Percentiles rank a stretch among this genome's conserved stretches.
phyloP scores from a whole-genome alignment of 768 basidiomycete species.

The Termitomyces sp. region DNA sequence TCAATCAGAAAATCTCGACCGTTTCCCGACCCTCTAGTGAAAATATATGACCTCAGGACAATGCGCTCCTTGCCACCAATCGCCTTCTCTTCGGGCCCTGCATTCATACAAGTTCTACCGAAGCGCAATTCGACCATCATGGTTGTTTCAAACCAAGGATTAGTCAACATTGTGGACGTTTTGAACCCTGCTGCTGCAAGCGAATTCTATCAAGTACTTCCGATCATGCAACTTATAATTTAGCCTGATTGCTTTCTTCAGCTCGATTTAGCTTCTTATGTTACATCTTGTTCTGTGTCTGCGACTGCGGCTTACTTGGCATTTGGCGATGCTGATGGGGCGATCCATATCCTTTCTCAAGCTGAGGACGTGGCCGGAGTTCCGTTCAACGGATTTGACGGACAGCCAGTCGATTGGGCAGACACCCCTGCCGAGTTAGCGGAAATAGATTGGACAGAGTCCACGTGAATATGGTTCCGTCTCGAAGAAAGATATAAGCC shows the following conservation, averaged over 20 bases:
- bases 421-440: slow-evolving; percentile 66
- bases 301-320: slow-evolving; percentile 89
- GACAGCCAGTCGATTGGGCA: slow-evolving; percentile 81
- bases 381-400: slow-evolving; percentile 89
- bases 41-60: slow-evolving; percentile 85
- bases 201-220: slow-evolving; percentile 76
- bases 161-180: slow-evolving; percentile 82
- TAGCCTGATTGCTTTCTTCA: slow-evolving; percentile 21
- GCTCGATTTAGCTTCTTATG: slow-evolving; percentile 69
- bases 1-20: slow-evolving; percentile 74
- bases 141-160: slow-evolving; percentile 74
- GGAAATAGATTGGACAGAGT: slow-evolving; percentile 74
- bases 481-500: neutral
- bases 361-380: slow-evolving; percentile 53
- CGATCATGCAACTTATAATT: neutral
- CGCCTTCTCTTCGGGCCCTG: slow-evolving; percentile 81
- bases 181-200: slow-evolving; percentile 59
- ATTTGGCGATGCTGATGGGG: slow-evolving; percentile 85
- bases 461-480: slow-evolving; percentile 51
- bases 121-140: slow-evolving; percentile 69
- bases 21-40: slow-evolving; percentile 86
- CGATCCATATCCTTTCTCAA: slow-evolving; percentile 77
- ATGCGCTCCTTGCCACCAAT: slow-evolving; percentile 81
- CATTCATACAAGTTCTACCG: slow-evolving; percentile 79
- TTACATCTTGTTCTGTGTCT: slow-evolving; percentile 79